Evolutionary conservation across 768 basidiomycete genomes (phyloP).

Genomic region (Roridomyces roridus): DNA sequence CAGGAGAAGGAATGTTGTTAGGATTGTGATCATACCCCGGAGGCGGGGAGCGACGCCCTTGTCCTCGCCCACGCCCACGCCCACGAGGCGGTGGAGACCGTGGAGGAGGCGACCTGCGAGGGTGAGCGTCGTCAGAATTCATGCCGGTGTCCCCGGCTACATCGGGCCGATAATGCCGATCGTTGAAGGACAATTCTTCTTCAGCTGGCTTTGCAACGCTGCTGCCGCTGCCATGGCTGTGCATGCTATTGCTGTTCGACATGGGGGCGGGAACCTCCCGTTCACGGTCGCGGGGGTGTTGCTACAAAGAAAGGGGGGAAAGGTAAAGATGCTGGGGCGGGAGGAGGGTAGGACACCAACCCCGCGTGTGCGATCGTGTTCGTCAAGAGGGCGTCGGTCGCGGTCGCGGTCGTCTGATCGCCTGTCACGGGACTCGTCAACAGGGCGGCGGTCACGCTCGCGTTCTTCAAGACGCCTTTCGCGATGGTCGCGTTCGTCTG

Average conservation of each 20-base stretch:
- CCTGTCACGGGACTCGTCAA: background rate
- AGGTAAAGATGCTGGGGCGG: slow-evolving; percentile 25
- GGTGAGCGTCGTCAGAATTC: slow-evolving; percentile 6
- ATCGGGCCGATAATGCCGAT: slow-evolving; percentile 22
- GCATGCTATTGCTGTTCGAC: background rate
- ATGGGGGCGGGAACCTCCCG: background rate
- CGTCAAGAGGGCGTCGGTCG: slow-evolving; percentile 4
- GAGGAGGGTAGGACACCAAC: slow-evolving; percentile 25
- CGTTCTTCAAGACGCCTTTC: slow-evolving; percentile 9
- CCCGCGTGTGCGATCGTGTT: slow-evolving; percentile 23
- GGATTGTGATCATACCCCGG: slow-evolving; percentile 3
- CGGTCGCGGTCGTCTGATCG: slow-evolving; percentile 4
- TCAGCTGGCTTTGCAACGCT: background rate
- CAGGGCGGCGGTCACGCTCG: slow-evolving; percentile 7
- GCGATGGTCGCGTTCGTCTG: slow-evolving; percentile 65
- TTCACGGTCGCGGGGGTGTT: slow-evolving; percentile 8
- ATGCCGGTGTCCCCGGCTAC: background rate
- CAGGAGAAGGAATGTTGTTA: slow-evolving; percentile 12
- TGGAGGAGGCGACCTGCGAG: background rate
- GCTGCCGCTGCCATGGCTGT: background rate
- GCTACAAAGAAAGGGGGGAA: slow-evolving; percentile 5
- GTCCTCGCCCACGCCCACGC: slow-evolving; percentile 7
- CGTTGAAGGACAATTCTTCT: slow-evolving; percentile 13
- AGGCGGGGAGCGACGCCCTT: slow-evolving; percentile 12
- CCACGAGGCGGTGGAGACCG: slow-evolving; percentile 8